Base-by-base conservation (phyloP, 371 early-diverging fungal species). In the Lichtheimia ramosa region DNA sequence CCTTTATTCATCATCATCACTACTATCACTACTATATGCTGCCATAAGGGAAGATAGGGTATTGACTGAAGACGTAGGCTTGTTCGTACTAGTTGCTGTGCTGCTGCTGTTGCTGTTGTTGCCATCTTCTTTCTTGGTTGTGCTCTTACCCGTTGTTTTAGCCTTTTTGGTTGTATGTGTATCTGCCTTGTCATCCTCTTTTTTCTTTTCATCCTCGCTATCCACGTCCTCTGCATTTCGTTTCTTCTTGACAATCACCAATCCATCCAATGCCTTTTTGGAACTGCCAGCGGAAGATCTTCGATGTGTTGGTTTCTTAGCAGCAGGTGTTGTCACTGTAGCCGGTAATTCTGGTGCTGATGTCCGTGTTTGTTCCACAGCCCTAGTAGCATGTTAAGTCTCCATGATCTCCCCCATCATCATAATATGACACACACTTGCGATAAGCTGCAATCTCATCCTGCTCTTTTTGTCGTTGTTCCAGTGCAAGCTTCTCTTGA, bases 391-490 rank as follows among this genome's bases (percentile, higher is more conserved):
- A 16, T 25, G 56, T 25, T 15, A 43, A 24, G 53, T 57, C 20
- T 34, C 27, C 41, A 55, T 16, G 13, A 50, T 53, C 15, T 48
- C 1, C 46, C 65, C 42, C 10, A 34, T 34, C 10, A 6, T 34
- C 10, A 43, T 8, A 52, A 5, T 1, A 25, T 41, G 24, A 25
- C 6, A 27, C 53, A 13, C 79, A 79, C 75, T 75, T 75, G 61
- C 88, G 79, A 58, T 83, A 92, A 40, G 71, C 73, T 50, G 86
- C 87, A 27, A 92, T 58, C 24, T 83, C 89, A 16, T 79, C 69
- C 14, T 71, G 64, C 51, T 90, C 91, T 50, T 81, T 82, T n/a
- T 74, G 66, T 40, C 65, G 70, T 40, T 74, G 68, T 10, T 83
- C 83, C 13, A 55, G 43, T 50, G 86, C 83, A 54, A 81, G 70